These are phyloP conservation scores for Ustilago xerochloae DNA, from an alignment of 1,284 basidiomycete species.

Conservation along the genomic window DNA sequence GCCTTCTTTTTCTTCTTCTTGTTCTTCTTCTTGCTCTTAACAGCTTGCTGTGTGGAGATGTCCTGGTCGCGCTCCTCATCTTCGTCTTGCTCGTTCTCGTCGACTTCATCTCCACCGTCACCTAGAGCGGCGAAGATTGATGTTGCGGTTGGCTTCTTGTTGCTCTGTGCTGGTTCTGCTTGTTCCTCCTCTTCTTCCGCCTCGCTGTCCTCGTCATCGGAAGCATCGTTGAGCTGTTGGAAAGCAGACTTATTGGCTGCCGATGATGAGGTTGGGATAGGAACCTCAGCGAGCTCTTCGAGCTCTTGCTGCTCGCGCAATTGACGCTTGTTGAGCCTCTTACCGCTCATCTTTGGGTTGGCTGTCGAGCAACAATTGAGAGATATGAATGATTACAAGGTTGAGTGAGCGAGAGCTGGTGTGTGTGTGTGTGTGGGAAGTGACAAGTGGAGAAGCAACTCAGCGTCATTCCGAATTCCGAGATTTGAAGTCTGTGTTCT, in stretches of 20 bases:
- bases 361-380: background rate
- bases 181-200: slow-evolving; percentile 12
- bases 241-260: slow-evolving; percentile 16
- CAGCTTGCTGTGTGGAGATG: slow-evolving; percentile 22
- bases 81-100: slow-evolving; percentile 32
- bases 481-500: background rate
- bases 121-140: slow-evolving; percentile 55
- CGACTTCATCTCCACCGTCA: slow-evolving; percentile 21
- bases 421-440: background rate
- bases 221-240: slow-evolving; percentile 21
- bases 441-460: too few species aligned
- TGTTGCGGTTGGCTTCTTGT: slow-evolving; percentile 7
- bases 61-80: slow-evolving; percentile 29
- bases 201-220: slow-evolving; percentile 10
- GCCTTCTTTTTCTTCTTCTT: slow-evolving; percentile 66
- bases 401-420: background rate
- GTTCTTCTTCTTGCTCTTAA: slow-evolving; percentile 38
- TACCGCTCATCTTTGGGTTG: slow-evolving; percentile 46
- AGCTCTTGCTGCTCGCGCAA: slow-evolving; percentile 63
- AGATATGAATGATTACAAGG: background rate
- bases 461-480: slow-evolving; percentile 36
- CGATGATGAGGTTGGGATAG: slow-evolving; percentile 13
- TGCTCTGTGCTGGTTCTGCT: background rate
- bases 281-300: slow-evolving; percentile 42
- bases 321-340: slow-evolving; percentile 62